A percentile compares a stretch with the other conserved stretches of the same genome.
Conservation (phyloP, 2,329 filamentous ascomycete genomes). For the Ophiobolus disseminans region DNA sequence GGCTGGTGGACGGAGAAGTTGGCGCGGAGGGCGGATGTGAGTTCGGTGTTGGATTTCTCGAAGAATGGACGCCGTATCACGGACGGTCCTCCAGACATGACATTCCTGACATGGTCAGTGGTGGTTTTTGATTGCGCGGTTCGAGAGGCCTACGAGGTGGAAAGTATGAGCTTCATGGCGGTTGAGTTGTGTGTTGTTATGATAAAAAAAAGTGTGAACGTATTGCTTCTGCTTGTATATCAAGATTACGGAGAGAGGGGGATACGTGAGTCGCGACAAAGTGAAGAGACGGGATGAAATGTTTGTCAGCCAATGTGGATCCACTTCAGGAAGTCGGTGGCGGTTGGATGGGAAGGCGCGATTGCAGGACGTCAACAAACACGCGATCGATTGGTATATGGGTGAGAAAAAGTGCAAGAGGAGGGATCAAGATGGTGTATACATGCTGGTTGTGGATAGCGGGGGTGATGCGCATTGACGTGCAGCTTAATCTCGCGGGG, state of each 20-base stretch:
- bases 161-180: constrained; percentile 82
- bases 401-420: not conserved
- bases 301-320: constrained; percentile 32
- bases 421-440: not conserved
- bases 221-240: not conserved
- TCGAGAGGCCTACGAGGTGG: constrained; percentile 75
- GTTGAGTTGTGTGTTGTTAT: too few species aligned
- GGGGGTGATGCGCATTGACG: constrained; percentile 28
- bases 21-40: constrained; percentile 84
- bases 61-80: constrained; percentile 80
- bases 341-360: not conserved
- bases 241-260: not conserved
- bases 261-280: not conserved
- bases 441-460: not conserved
- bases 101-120: constrained; percentile 74
- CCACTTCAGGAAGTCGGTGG: constrained; percentile 3
- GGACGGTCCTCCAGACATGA: constrained; percentile 82
- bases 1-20: constrained; percentile 80
- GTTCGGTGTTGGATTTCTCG: constrained; percentile 89
- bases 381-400: too few species aligned
- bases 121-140: constrained; percentile 2
- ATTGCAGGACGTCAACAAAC: not conserved
- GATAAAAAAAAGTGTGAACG: too few species aligned
- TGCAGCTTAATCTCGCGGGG: constrained; percentile 29
- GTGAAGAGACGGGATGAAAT: not conserved